These are phyloP conservation scores for Lenwebbia sp. DNA, from an alignment of 345 rosid species.

Conservation along the genomic window DNA sequence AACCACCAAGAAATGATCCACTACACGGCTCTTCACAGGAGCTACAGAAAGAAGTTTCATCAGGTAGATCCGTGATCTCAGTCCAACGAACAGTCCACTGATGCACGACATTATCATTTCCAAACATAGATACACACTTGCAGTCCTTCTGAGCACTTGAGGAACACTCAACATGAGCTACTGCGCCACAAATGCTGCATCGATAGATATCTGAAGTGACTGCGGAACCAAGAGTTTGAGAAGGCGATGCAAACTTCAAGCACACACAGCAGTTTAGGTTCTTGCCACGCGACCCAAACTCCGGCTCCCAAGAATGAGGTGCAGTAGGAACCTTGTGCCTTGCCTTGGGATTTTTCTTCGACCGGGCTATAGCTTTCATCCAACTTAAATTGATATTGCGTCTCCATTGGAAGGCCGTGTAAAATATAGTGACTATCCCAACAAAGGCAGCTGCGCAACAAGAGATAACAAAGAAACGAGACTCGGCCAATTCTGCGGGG, in stretches of 20 bases:
- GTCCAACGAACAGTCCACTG: slow-evolving; percentile 98
- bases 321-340: slow-evolving; percentile 59
- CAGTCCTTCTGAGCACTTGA: slow-evolving; percentile 68
- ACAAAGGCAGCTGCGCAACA: slow-evolving; percentile 63
- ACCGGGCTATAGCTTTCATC: slow-evolving; percentile 89
- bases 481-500: slow-evolving; percentile 38
- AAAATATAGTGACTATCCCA: slow-evolving; percentile 79
- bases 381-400: slow-evolving; percentile 86
- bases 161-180: slow-evolving; percentile 69
- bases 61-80: slow-evolving; percentile 77
- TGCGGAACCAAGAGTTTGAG: slow-evolving; percentile 53
- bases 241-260: slow-evolving; percentile 60
- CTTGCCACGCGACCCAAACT: slow-evolving; percentile 66
- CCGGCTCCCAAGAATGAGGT: slow-evolving; percentile 64
- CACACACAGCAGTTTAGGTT: slow-evolving; percentile 84
- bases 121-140: slow-evolving; percentile 77
- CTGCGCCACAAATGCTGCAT: slow-evolving; percentile 75
- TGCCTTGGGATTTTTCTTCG: slow-evolving; percentile 86
- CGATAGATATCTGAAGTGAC: slow-evolving; percentile 48
- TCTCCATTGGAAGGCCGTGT: slow-evolving; percentile 94
- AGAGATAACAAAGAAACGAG: slow-evolving; percentile 49
- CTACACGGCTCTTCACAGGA: slow-evolving; percentile 88
- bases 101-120: slow-evolving; percentile 67
- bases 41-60: slow-evolving; percentile 71
- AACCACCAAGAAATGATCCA: slow-evolving; percentile 90